Base-by-base conservation (phyloP, 2,329 filamentous ascomycete genomes). In the Conoideocrella luteorostrata region DNA sequence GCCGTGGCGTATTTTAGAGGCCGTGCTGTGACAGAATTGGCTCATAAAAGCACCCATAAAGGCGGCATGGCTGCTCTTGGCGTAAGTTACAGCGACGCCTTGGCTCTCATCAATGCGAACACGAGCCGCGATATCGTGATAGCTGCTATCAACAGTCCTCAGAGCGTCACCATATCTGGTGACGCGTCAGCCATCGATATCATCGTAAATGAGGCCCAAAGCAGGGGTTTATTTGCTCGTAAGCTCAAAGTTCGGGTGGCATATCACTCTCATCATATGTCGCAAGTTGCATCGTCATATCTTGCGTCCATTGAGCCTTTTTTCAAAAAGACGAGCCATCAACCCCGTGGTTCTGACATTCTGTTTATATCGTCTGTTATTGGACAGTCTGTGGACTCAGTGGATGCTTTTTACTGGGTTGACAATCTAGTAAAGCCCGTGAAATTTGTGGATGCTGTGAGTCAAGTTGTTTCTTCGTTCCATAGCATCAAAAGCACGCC, bases 211-310 rank as follows among this genome's bases (percentile, higher is more conserved):
- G 26, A 56, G 6, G 45, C 64, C 6, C 41, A 56, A 7, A 49
- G 49, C 15, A 41, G 52, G 10, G 50, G 54, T 20, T 48, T 61
- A 5, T 65, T 69, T 37, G 53, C 52, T 4, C 54, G 62, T 7
- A 43, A 50, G 4, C 51, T 70, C 1, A 52, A 57, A 34, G 61
- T 66, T 2, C 58, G 65, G 37, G 58, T 46, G 21, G 66, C 66
- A 11, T 51, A 52, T 41, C 49, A 46, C 37, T 49, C 47, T 12
- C 38, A 37, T 11, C 41, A 47, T 17, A 44, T 68, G 60, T 29
- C 41, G 6, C 38, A 38, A 15, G 44, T 48, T 29, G 44, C 45
- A 30, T 24, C 23, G 6, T 42, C 20, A 11, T 50, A 50, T 41
- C 33, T 41, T 2, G 22, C 26, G 5, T 15, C 41, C 15, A 44